Evolutionary conservation across 129 eudicot genomes (phyloP), one percentile per base, ranked within the genome.

Genomic region (Flaveria linearis): DNA sequence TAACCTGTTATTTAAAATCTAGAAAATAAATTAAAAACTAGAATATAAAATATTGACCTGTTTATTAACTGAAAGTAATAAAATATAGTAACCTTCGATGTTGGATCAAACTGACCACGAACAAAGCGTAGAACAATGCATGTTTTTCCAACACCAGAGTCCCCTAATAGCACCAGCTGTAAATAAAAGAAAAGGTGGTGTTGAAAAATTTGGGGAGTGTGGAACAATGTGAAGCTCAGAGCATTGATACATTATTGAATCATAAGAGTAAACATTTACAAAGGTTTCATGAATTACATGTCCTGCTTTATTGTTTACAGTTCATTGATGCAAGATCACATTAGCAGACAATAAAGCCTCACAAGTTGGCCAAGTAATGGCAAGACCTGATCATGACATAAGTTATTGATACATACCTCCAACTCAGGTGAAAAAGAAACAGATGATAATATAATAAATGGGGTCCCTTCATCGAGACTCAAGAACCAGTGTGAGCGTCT

Each of bases 81-180:
- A 11, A 41, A 50, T 17, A 47, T 58, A 55, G 75, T 74, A 64
- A 88, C 98, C 96, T 94, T 94, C 76, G 99, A 94, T 45, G 97
- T 86, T 56, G 99, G 99, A 83, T 94, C 97, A 83, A 94, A 94
- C 78, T 94, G 99, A 75, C 97, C 99, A 63, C 97, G 99, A 13
- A 94, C 97, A 85, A 94, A 94, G 66, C 99, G 96, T 55, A 94
- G 97, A 77, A 94, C 99, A 76, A 94, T 94, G 87, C 99, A 94
- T 81, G 96, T 94, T 86, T 94, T 91, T 51, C 99, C 99, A 61
- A 94, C 97, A 66, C 99, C 99, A 83, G 99, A 94, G 85, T 91
- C 97, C 47, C 99, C 99, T 70, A 94, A 85, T 63, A 94, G 86
- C 84, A 94, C 99, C 75, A 94, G 84, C 99, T 94, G 92, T 80